phyloP scores from a whole-genome alignment of 2,329 filamentous ascomycete genomes.

The Curvularia eragrostidis region DNA sequence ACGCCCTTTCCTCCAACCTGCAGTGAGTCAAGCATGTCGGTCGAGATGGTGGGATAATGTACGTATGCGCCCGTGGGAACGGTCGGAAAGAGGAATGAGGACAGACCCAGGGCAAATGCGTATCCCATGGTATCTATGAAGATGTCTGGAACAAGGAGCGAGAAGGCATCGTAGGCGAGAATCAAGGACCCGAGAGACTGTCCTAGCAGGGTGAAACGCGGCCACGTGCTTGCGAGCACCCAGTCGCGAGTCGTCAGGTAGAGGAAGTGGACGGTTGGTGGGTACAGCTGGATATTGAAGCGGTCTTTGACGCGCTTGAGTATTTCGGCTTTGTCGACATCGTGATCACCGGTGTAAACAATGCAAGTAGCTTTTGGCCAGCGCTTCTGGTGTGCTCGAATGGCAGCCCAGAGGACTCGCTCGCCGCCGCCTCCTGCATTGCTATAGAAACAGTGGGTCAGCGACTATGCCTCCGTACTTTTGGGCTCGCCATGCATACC shows the following conservation, averaged over 20 bases:
- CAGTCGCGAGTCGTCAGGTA: constrained; percentile 88
- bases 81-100: constrained; percentile 78
- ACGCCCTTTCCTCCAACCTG: constrained; percentile 66
- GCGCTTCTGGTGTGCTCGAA: constrained; percentile 84
- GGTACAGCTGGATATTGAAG: constrained; percentile 90
- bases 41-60: constrained; percentile 97
- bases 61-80: constrained; percentile 93
- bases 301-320: constrained; percentile 77
- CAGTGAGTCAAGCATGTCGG: constrained; percentile 91
- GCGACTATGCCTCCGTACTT: not conserved
- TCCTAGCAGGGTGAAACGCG: constrained; percentile 90
- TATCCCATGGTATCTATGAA: constrained; percentile 99
- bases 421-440: constrained; percentile 97
- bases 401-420: constrained; percentile 93
- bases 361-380: constrained; percentile 90
- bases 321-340: constrained; percentile 80
- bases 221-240: constrained; percentile 87
- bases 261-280: constrained; percentile 83
- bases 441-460: constrained; percentile 56
- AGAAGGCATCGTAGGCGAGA: constrained; percentile 90
- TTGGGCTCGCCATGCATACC: constrained; percentile 60
- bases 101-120: constrained; percentile 84
- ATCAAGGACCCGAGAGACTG: constrained; percentile 89
- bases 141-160: constrained; percentile 87
- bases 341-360: constrained; percentile 95